phyloP scores from a whole-genome alignment of 2,329 filamentous ascomycete species.

The Aaosphaeria arxii region DNA sequence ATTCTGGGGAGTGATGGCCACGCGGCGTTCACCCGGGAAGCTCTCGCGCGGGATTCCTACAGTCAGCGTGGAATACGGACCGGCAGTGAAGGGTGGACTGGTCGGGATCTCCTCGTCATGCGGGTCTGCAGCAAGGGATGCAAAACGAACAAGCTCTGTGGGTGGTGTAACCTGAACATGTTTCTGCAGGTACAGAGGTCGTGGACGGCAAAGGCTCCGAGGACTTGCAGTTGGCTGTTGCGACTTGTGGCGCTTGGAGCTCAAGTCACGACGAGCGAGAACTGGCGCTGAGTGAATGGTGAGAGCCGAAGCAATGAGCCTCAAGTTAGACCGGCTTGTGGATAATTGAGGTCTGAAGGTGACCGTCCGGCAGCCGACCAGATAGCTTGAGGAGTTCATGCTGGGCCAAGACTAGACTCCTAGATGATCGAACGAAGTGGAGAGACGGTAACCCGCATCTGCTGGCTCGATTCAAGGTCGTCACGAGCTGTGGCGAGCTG shows the following conservation, averaged over 20 bases:
- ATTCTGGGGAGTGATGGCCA: conserved; percentile 82
- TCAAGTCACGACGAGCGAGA: conserved; percentile 15
- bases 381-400: conserved; percentile 29
- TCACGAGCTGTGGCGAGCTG: too few species aligned
- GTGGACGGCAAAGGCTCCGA: conserved; percentile 22
- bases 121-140: conserved; percentile 30
- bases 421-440: conserved; percentile 16
- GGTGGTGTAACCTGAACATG: conserved; percentile 18
- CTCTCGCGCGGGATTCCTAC: conserved; percentile 79
- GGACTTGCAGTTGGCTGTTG: conserved; percentile 14
- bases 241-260: conserved; percentile 8
- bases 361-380: conserved; percentile 22
- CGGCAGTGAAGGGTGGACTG: conserved; percentile 33
- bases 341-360: conserved; percentile 20
- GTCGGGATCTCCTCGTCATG: conserved; percentile 35
- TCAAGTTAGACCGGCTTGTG: conserved; percentile 14
- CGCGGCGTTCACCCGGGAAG: conserved; percentile 75
- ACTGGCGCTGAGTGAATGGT: conserved; percentile 16
- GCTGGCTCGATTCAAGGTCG: conserved; percentile 7
- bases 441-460: conserved; percentile 30
- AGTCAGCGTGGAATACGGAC: conserved; percentile 68
- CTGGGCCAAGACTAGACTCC: conserved; percentile 15
- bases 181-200: conserved; percentile 27
- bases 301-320: conserved; percentile 13
- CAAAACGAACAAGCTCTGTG: conserved; percentile 26